These are phyloP conservation scores for Colletotrichum graminicola DNA, from an alignment of 2,329 filamentous ascomycete genomes.

Conservation along the genomic window DNA sequence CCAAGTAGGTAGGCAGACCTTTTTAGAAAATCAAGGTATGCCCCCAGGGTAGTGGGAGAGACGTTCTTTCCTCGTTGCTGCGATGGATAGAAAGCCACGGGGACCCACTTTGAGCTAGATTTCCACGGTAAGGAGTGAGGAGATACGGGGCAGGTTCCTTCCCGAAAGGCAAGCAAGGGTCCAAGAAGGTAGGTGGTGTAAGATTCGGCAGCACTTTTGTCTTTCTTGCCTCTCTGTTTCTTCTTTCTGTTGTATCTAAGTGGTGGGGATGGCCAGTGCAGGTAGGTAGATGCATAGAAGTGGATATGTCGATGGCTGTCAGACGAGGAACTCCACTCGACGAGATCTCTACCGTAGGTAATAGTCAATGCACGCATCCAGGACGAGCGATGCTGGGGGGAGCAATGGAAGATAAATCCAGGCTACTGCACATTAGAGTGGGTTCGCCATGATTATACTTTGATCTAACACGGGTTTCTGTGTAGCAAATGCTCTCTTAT, in stretches of 20 bases:
- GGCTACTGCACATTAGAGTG: too few relatives aligned
- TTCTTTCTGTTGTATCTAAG: neutral
- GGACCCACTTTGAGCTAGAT: constrained; percentile 32
- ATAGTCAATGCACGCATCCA: neutral
- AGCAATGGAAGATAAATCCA: neutral
- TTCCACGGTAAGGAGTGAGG: constrained; percentile 18
- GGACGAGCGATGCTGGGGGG: neutral
- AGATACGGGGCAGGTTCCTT: constrained; percentile 12
- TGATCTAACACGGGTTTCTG: neutral
- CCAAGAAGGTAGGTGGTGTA: neutral
- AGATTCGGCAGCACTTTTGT: constrained; percentile 1
- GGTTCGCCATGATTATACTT: neutral
- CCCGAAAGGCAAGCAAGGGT: constrained; percentile 29
- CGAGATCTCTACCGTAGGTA: constrained; percentile 1
- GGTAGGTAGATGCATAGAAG: constrained; percentile 8
- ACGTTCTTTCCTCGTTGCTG: constrained; percentile 1
- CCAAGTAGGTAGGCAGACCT: too few relatives aligned
- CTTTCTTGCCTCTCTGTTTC: too few relatives aligned
- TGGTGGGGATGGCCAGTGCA: neutral
- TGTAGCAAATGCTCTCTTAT: too few relatives aligned
- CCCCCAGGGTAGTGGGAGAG: constrained; percentile 18
- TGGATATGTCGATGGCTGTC: constrained; percentile 7
- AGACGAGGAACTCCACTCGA: constrained; percentile 11
- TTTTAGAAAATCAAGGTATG: neutral
- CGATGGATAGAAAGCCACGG: neutral